phyloP scores from a whole-genome alignment of 345 rosid species.

The Erysimum cheiranthoides region DNA sequence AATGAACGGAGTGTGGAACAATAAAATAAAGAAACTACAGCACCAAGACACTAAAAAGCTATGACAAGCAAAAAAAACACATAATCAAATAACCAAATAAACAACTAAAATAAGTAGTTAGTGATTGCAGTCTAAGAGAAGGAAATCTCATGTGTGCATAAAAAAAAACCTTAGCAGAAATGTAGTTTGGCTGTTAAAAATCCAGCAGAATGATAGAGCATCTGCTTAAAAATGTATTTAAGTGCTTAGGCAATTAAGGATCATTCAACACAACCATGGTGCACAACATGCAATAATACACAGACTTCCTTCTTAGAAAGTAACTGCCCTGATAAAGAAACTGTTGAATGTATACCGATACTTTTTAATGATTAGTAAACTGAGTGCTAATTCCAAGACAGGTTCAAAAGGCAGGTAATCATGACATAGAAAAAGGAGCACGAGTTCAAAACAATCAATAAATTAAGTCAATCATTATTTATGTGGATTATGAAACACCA shows the following conservation, averaged over 20 bases:
- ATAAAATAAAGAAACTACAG: neutral
- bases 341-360: neutral
- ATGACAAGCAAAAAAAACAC: neutral
- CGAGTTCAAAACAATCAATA: constrained; percentile 11
- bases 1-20: neutral
- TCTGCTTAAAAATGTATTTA: neutral
- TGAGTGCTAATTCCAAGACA: constrained; percentile 8
- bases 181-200: neutral
- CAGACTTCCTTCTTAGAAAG: neutral
- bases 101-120: neutral
- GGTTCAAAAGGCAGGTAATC: neutral
- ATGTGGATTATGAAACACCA: constrained; percentile 21
- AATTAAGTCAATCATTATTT: neutral
- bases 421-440: neutral
- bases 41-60: neutral
- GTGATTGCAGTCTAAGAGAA: constrained; percentile 8
- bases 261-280: neutral
- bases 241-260: neutral
- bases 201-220: constrained; percentile 2
- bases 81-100: neutral
- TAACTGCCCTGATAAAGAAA: constrained; percentile 11
- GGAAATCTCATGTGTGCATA: neutral
- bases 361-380: neutral
- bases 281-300: constrained; percentile 2
- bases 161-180: neutral